Evolutionary conservation across 768 basidiomycete species (phyloP).

Genomic region (Rhizopogon rudus): DNA sequence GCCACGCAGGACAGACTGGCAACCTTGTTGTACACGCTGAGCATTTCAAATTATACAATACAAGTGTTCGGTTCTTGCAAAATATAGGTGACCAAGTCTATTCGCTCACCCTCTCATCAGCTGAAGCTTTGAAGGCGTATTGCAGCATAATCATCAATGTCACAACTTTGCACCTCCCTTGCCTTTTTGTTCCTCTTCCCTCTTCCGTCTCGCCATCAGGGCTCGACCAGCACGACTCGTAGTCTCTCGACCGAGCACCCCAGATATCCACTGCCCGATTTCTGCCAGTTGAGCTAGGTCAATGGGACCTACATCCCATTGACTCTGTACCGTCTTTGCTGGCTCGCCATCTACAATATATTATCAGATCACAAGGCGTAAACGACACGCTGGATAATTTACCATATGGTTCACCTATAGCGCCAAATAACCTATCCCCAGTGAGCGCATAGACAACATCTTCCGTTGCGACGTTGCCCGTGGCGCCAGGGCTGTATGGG

Average conservation of each 20-base stretch:
- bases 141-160: background rate
- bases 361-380: background rate
- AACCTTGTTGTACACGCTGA: too few species aligned
- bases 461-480: slow-evolving; percentile 93
- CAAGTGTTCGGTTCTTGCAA: too few species aligned
- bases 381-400: background rate
- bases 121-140: background rate
- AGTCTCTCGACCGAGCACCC: slow-evolving; percentile 58
- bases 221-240: slow-evolving; percentile 78
- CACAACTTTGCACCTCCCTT: background rate
- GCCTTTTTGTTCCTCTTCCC: slow-evolving; percentile 19
- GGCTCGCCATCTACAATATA: background rate
- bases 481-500: slow-evolving; percentile 94
- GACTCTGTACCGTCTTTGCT: background rate
- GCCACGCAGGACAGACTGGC: too few species aligned
- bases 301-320: slow-evolving; percentile 33
- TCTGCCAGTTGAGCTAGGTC: slow-evolving; percentile 68
- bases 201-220: slow-evolving; percentile 45
- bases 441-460: slow-evolving; percentile 82
- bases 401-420: slow-evolving; percentile 29
- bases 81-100: too few species aligned
- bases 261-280: slow-evolving; percentile 81
- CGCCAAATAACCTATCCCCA: slow-evolving; percentile 54
- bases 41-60: too few species aligned
- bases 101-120: too few species aligned